A percentile compares a stretch with the other conserved stretches of the same genome.
These are phyloP conservation scores for Alternaria solani DNA, from an alignment of 2,329 filamentous ascomycete species.

Conservation along the genomic window DNA sequence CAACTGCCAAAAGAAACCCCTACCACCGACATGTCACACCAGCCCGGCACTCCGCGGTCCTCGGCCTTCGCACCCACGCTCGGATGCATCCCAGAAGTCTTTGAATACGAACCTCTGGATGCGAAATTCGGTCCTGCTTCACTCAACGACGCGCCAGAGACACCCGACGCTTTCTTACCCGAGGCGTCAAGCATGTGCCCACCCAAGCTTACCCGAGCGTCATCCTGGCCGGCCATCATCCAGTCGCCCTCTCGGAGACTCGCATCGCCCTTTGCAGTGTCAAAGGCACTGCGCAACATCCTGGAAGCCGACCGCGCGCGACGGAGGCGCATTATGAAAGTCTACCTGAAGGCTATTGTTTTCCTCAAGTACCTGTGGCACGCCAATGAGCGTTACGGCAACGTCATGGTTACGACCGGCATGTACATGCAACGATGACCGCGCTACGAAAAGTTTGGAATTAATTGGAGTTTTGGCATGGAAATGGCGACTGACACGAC, in stretches of 20 bases:
- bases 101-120: constrained; percentile 33
- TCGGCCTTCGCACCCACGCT: constrained; percentile 35
- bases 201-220: constrained; percentile 28
- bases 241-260: constrained; percentile 28
- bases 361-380: constrained; percentile 34
- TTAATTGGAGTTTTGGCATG: neutral
- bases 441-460: neutral
- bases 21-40: constrained; percentile 25
- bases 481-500: neutral
- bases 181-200: constrained; percentile 28
- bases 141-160: constrained; percentile 27
- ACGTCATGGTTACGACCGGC: constrained; percentile 36
- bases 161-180: constrained; percentile 28
- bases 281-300: constrained; percentile 31
- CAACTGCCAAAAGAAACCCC: constrained; percentile 10
- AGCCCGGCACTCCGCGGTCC: constrained; percentile 25
- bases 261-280: constrained; percentile 26
- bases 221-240: constrained; percentile 32
- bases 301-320: constrained; percentile 34
- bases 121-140: constrained; percentile 13
- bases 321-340: constrained; percentile 27
- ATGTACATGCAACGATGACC: constrained; percentile 36
- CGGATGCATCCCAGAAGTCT: constrained; percentile 35
- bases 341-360: constrained; percentile 36
- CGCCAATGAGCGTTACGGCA: constrained; percentile 37